Conservation (phyloP, 345 rosid genomes). For the Ailanthus altissimus region DNA sequence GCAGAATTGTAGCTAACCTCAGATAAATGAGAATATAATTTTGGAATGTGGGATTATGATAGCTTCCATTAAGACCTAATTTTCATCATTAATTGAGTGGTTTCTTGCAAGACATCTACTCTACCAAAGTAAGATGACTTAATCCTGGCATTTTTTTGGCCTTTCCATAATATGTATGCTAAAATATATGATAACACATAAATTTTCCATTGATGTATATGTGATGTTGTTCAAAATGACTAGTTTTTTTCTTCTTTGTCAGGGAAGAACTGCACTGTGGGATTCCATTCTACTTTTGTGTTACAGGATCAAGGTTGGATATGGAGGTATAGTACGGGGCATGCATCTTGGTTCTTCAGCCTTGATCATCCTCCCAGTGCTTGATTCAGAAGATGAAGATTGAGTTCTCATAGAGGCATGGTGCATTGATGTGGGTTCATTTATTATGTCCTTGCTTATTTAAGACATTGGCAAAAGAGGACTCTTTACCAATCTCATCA, state of each 20-base stretch:
- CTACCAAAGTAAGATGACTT: background rate
- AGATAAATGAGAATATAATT: background rate
- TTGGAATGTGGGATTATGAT: background rate
- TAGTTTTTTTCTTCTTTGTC: conserved; percentile 28
- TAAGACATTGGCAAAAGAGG: background rate
- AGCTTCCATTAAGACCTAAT: background rate
- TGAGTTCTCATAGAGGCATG: conserved; percentile 19
- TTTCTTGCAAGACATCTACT: background rate
- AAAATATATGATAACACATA: background rate
- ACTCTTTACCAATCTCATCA: background rate
- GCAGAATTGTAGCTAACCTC: background rate
- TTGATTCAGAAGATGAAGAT: conserved; percentile 62
- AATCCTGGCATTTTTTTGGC: background rate
- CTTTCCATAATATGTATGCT: background rate
- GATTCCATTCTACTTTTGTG: conserved; percentile 77
- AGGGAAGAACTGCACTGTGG: conserved; percentile 96
- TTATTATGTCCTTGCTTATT: background rate
- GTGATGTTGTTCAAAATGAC: background rate
- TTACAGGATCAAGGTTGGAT: conserved; percentile 75
- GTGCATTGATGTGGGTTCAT: background rate
- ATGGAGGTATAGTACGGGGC: conserved; percentile 78
- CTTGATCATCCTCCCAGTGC: conserved; percentile 68
- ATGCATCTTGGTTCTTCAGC: conserved; percentile 92
- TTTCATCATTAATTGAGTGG: background rate
- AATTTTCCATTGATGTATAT: background rate